Evolutionary conservation across 495 filamentous ascomycete genomes (phyloP).

Genomic region (Talaromyces borbonicus): DNA sequence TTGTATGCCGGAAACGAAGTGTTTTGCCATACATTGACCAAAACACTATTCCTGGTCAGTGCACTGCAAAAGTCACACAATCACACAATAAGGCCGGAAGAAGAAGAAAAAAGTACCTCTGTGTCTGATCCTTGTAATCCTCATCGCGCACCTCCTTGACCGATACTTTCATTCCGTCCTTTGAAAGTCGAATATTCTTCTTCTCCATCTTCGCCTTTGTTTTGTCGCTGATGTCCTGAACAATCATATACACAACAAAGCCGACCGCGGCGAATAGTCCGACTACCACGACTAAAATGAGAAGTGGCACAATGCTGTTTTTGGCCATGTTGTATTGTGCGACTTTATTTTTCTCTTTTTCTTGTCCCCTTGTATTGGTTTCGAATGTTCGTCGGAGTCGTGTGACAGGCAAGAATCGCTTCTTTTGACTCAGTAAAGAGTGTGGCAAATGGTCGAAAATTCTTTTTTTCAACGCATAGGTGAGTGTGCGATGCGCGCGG

Average conservation of each 20-base stretch:
- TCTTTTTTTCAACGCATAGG: too few relatives aligned
- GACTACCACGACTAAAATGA: slow-evolving; percentile 61
- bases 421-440: too few relatives aligned
- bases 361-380: too few relatives aligned
- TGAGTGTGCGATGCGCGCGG: too few relatives aligned
- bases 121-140: slow-evolving; percentile 71
- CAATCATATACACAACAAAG: slow-evolving; percentile 64
- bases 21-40: slow-evolving; percentile 74
- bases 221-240: slow-evolving; percentile 55
- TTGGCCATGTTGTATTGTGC: slow-evolving; percentile 10
- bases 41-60: slow-evolving; percentile 30
- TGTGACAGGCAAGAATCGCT: neutral
- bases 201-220: slow-evolving; percentile 69
- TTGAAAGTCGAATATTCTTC: slow-evolving; percentile 70
- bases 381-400: too few relatives aligned
- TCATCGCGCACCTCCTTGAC: slow-evolving; percentile 68
- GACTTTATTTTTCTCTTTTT: too few relatives aligned
- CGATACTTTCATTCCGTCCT: slow-evolving; percentile 74
- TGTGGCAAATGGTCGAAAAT: too few relatives aligned
- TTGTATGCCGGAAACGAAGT: slow-evolving; percentile 49
- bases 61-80: neutral
- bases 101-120: slow-evolving; percentile 42
- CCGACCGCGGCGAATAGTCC: slow-evolving; percentile 51
- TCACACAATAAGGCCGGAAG: neutral
- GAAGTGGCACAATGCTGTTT: slow-evolving; percentile 59